Conservation (phyloP, 2,329 filamentous ascomycete genomes). For the Talaromyces atroroseus region DNA sequence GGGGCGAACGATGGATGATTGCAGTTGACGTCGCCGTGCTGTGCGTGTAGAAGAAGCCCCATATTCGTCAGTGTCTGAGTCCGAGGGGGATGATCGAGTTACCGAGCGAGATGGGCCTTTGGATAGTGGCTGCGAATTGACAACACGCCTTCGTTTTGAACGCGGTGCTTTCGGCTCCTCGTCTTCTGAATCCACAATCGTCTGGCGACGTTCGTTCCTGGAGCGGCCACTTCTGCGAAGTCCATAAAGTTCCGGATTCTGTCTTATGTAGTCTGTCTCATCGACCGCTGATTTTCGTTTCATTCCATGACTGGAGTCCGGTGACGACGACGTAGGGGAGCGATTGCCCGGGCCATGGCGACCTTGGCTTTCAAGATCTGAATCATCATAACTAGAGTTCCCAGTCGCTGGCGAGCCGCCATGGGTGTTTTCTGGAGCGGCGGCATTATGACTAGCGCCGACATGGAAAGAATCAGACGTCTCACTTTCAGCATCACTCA, state of each 20-base stretch:
- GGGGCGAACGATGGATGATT: constrained; percentile 58
- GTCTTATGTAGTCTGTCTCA: constrained; percentile 78
- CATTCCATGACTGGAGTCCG: constrained; percentile 59
- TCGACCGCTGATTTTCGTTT: constrained; percentile 69
- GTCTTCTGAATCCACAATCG: constrained; percentile 53
- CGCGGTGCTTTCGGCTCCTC: constrained; percentile 60
- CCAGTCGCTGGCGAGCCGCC: constrained; percentile 34
- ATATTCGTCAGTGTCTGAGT: constrained; percentile 64
- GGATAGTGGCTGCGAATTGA: constrained; percentile 47
- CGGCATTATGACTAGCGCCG: constrained; percentile 36
- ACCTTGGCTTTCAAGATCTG: constrained; percentile 9
- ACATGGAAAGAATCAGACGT: constrained; percentile 64
- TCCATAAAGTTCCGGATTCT: constrained; percentile 92
- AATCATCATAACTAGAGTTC: constrained; percentile 33
- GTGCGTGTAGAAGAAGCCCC: constrained; percentile 66
- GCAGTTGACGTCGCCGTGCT: constrained; percentile 67
- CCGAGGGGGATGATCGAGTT: constrained; percentile 60
- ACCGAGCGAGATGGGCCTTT: constrained; percentile 43
- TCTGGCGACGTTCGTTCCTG: constrained; percentile 52
- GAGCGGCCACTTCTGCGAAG: constrained; percentile 78
- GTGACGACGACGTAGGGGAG: constrained; percentile 55
- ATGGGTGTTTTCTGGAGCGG: constrained; percentile 42
- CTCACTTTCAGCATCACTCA: constrained; percentile 65
- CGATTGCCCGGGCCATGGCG: constrained; percentile 3
- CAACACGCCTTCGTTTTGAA: constrained; percentile 47